Evolutionary conservation across 768 basidiomycete species (phyloP), one percentile per base, ranked within the genome.

Genomic region (Podaxis sp.): DNA sequence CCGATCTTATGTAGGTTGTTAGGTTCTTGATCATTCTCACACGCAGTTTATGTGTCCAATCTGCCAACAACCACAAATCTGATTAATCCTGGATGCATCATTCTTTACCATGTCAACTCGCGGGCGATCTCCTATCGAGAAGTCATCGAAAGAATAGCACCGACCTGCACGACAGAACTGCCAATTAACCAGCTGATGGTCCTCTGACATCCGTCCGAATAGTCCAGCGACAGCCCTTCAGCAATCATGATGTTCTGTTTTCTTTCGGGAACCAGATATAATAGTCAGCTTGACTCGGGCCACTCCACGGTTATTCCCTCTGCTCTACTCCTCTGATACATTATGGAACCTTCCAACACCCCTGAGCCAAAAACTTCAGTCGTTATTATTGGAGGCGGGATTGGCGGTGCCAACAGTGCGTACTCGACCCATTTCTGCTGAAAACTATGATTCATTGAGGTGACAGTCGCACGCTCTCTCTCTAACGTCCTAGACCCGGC

Each of bases 401-500:
- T 61, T 40, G 59, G 59, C 36, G 59, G 59, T 26, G 51, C 51
- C 24, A 38, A 61, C 24, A 53, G 59, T 59, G 44, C 48, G 59
- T 61, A 49, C 48, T 5, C 13, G 17, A 51, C 49, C 38, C 17
- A 19, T 38, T 28, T 44, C 9, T 7, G 4, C 28, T 8, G 12
- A 4, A 30, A 19, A 9, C 28, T 59, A 5, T 19, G 24, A 4
- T 36, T 38, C 30, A 15, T 12, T 19, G 12, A 4, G 8, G 22
- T 53, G 12, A 28, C 79, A 65, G 79, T 79, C 5, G 60, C 63
- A 0, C 76, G 77, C 40, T 66, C 67, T 4, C 80, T 88, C 61
- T 80, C 82, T 11, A 70, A 73, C 26, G 77, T 77, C 49, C 80
- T 88, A 59, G 77, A 84, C 68, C 56, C 79, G 0, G 65, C 70